Evolutionary conservation across 1,284 basidiomycete species (phyloP).

Genomic region (Takashimella tepidaria): DNA sequence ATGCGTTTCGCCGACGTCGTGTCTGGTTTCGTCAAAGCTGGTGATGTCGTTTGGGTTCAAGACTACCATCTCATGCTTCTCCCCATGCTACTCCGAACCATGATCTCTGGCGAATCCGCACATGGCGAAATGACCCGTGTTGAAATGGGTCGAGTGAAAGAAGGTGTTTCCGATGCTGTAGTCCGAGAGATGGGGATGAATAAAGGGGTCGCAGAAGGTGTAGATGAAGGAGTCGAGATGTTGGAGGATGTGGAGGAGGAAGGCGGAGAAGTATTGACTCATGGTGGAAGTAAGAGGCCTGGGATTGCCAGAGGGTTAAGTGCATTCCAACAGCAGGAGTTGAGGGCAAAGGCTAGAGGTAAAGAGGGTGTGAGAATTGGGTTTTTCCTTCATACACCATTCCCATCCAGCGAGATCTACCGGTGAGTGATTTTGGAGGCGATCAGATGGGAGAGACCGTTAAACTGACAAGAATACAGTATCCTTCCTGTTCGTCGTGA

Average conservation of each 20-base stretch:
- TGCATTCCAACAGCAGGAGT: slow-evolving; percentile 42
- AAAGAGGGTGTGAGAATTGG: slow-evolving; percentile 73
- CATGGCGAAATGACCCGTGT: slow-evolving; percentile 60
- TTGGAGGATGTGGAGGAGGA: slow-evolving; percentile 38
- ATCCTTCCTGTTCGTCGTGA: slow-evolving; percentile 95
- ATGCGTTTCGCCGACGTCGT: slow-evolving; percentile 89
- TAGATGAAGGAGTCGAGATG: slow-evolving; percentile 40
- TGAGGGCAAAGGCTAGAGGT: slow-evolving; percentile 40
- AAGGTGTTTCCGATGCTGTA: slow-evolving; percentile 60
- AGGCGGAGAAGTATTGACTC: slow-evolving; percentile 28
- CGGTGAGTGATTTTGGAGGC: slow-evolving; percentile 63
- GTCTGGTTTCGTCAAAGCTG: slow-evolving; percentile 66
- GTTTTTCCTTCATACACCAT: slow-evolving; percentile 97
- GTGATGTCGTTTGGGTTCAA: slow-evolving; percentile 98
- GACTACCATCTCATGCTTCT: slow-evolving; percentile 98
- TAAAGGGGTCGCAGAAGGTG: slow-evolving; percentile 20
- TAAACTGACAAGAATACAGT: slow-evolving; percentile 48
- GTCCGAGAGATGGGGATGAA: slow-evolving; percentile 51
- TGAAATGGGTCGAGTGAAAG: slow-evolving; percentile 69
- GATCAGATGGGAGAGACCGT: not conserved
- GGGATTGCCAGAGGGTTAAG: slow-evolving; percentile 26
- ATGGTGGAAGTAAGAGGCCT: slow-evolving; percentile 14
- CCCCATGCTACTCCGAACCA: slow-evolving; percentile 83
- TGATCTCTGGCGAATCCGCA: slow-evolving; percentile 67
- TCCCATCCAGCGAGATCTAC: slow-evolving; percentile 97